A percentile compares a stretch with the other conserved stretches of the same genome.
Conservation (phyloP, 371 early-diverging fungal genomes). For the Mucor piriformis region DNA sequence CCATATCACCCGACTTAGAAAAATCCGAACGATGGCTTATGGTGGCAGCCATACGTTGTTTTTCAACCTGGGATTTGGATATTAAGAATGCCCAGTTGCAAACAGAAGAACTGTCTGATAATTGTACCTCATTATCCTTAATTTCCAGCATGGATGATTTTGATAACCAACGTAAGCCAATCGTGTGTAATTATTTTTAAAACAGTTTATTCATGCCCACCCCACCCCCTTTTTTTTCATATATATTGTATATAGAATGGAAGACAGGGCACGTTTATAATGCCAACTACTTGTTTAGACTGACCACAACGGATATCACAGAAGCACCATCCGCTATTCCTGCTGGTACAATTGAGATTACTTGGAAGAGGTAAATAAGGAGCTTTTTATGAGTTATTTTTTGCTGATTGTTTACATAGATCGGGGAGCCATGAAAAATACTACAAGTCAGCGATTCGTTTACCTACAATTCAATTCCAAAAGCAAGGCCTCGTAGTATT, state of each 20-base stretch:
- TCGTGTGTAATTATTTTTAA: no score
- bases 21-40: slow-evolving; percentile 44
- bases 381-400: background rate
- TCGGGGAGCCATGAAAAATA: slow-evolving; percentile 18
- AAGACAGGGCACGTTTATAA: slow-evolving; percentile 46
- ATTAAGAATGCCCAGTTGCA: slow-evolving; percentile 39
- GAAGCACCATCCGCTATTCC: slow-evolving; percentile 35
- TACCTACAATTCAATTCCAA: slow-evolving; percentile 41
- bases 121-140: slow-evolving; percentile 21
- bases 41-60: slow-evolving; percentile 44
- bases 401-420: slow-evolving; percentile 14
- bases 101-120: slow-evolving; percentile 20
- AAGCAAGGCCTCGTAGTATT: slow-evolving; percentile 32
- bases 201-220: background rate
- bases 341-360: slow-evolving; percentile 38
- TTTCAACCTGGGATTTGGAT: slow-evolving; percentile 53
- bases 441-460: slow-evolving; percentile 29
- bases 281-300: slow-evolving; percentile 41
- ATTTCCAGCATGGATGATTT: slow-evolving; percentile 28
- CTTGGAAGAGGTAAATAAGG: slow-evolving; percentile 44
- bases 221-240: background rate
- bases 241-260: slow-evolving; percentile 26
- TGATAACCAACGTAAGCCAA: slow-evolving; percentile 31
- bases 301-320: slow-evolving; percentile 40
- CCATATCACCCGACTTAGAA: slow-evolving; percentile 33